These are phyloP conservation scores for Exophiala viscosa DNA, from an alignment of 2,329 filamentous ascomycete genomes.

Conservation along the genomic window DNA sequence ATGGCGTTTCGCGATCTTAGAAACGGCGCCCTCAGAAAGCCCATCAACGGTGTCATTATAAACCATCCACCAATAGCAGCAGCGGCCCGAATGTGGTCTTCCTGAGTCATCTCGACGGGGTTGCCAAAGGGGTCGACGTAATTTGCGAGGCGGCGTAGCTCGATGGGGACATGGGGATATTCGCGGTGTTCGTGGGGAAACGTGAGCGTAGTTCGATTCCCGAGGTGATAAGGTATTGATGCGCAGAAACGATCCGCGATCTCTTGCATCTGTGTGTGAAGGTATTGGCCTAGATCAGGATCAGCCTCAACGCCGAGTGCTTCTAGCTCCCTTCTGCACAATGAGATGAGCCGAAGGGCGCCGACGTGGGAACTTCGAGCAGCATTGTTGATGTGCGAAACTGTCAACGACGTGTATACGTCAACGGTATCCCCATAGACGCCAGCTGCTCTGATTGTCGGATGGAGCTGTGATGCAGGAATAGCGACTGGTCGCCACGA, in stretches of 20 bases:
- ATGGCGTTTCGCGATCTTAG: background rate
- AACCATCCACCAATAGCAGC: slow-evolving; percentile 23
- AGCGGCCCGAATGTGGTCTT: slow-evolving; percentile 20
- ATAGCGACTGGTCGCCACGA: slow-evolving; percentile 19
- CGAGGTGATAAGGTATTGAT: slow-evolving; percentile 29
- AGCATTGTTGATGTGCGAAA: slow-evolving; percentile 19
- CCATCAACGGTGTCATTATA: slow-evolving; percentile 16
- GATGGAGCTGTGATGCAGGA: slow-evolving; percentile 16
- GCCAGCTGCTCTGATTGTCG: slow-evolving; percentile 20
- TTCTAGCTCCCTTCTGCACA: slow-evolving; percentile 6
- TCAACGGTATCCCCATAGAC: slow-evolving; percentile 19
- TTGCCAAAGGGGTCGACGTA: slow-evolving; percentile 22
- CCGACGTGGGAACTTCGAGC: slow-evolving; percentile 15
- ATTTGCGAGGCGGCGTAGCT: slow-evolving; percentile 14
- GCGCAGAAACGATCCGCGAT: slow-evolving; percentile 28
- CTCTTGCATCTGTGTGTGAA: slow-evolving; percentile 20
- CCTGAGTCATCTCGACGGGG: slow-evolving; percentile 18
- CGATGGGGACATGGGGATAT: slow-evolving; percentile 17
- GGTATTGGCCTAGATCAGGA: slow-evolving; percentile 2
- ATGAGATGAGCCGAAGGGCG: slow-evolving; percentile 14
- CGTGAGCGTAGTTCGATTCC: slow-evolving; percentile 22
- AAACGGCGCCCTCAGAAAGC: slow-evolving; percentile 8
- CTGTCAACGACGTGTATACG: slow-evolving; percentile 22
- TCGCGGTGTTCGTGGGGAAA: slow-evolving; percentile 18
- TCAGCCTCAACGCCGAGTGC: slow-evolving; percentile 9